Base-by-base conservation (phyloP, 805 yeast species). In the Lipomyces yamadae region DNA sequence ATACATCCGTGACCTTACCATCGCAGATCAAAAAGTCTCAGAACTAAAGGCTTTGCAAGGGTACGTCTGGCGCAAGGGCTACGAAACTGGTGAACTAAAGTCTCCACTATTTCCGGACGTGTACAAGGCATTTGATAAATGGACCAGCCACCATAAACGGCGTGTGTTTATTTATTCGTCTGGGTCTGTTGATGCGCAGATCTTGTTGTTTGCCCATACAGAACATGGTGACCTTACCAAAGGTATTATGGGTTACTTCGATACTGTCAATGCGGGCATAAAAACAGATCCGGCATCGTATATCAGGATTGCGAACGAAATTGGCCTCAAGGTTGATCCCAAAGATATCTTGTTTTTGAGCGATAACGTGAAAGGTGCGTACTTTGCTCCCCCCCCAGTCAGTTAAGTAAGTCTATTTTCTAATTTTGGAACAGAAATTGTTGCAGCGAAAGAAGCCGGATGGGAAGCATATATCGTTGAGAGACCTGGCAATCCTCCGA, bases 121-220 rank as follows among this genome's bases (percentile, higher is more conserved):
- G 0, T 81, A 90, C 57, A 78, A 78, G 0, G 83, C 84, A 56
- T 84, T 92, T 61, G 71, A 80, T 60, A 63, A 73, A 2, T 84
- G 87, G 85, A 65, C 56, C 1, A 33, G 52, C 5, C 24, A 58
- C 33, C 29, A 59, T 50, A 79, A 37, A 1, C 42, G 39, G 33
- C 45, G 33, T 8, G 79, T 91, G 0, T 90, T 82, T 74, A 91
- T 93, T 24, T 93, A 93, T 78, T 92, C 97, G 0, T 90, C 96
- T 34, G 98, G 98, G 0, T 88, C 95, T 55, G 86, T 93, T 32
- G 84, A 87, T 66, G 98, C 98, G 0, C 98, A 93, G 73, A 89
- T 88, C 72, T 79, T 93, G 67, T 78, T 93, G 65, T 91, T 93
- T 74, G 82, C 82, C 0, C 84, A 90, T 75, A 93, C 90, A 8